Percentiles rank a stretch among this genome's conserved stretches.
These are phyloP conservation scores for Cephaloascus albidus DNA, from an alignment of 805 yeast species.

Conservation along the genomic window DNA sequence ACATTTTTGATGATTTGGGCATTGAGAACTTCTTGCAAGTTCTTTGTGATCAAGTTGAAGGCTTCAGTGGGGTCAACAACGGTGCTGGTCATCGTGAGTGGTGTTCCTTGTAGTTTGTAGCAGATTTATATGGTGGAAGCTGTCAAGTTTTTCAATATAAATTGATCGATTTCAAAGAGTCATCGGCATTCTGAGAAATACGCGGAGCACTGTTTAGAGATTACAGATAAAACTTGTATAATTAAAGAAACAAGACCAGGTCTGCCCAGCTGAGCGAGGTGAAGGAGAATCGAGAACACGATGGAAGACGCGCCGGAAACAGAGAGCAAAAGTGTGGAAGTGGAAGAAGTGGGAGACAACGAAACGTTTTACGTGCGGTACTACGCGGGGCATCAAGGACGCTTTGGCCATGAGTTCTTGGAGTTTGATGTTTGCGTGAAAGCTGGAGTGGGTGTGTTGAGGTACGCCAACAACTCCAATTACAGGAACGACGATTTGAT, in stretches of 20 bases:
- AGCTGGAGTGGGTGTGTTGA: slow-evolving; percentile 5
- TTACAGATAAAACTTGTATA: too few species aligned
- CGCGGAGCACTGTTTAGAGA: too few species aligned
- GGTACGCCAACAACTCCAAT: slow-evolving; percentile 37
- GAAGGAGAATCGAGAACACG: too few species aligned
- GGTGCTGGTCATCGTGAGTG: slow-evolving; percentile 15
- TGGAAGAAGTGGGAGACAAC: background rate
- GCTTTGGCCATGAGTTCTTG: slow-evolving; percentile 35
- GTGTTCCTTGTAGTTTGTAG: background rate
- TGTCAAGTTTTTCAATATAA: background rate
- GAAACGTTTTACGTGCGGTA: slow-evolving; percentile 29
- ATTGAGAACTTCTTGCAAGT: slow-evolving; percentile 87
- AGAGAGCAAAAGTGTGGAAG: too few species aligned
- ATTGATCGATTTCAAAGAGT: too few species aligned
- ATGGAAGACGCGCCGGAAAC: too few species aligned
- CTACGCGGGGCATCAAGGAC: slow-evolving; percentile 34
- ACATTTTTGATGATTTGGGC: slow-evolving; percentile 80
- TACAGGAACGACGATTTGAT: slow-evolving; percentile 32
- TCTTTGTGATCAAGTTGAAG: slow-evolving; percentile 69
- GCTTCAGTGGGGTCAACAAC: slow-evolving; percentile 48
- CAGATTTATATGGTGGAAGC: background rate
- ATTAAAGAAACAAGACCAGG: too few species aligned
- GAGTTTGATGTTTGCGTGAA: slow-evolving; percentile 10
- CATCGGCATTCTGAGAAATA: too few species aligned
- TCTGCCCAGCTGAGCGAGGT: too few species aligned